Evolutionary conservation across 2,329 filamentous ascomycete genomes (phyloP), one percentile per base, ranked within the genome.

Genomic region (Neofusicoccum parvum): DNA sequence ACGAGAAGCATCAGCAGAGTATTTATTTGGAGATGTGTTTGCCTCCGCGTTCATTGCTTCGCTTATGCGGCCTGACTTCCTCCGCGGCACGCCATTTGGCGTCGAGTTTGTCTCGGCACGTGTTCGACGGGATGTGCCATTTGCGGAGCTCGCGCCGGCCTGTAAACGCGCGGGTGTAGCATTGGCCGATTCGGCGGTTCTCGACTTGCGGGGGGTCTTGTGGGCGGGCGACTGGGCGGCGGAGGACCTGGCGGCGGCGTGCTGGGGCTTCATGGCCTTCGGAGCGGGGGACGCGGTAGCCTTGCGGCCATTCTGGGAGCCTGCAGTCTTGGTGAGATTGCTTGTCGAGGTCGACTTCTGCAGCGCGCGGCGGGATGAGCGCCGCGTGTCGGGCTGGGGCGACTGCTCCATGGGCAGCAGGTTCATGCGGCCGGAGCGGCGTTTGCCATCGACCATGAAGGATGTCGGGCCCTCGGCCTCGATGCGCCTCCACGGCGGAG

Each of bases 401-500:
- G 81, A 78, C 67, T 80, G 70, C 50, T 83, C 82, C 60, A 81
- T 68, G 14, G 84, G 83, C 20, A 85, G 73, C 20, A 75, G 66
- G 71, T 84, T 86, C 62, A 86, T 85, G 70, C 87, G 81, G 56
- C 86, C 85, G 50, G 87, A 89, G 75, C 86, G 87, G 67, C 87
- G 81, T 69, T 83, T 83, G 45, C 87, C 87, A 74, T 87, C 83
- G 67, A 85, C 82, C 51, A 90, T 86, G 75, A 96, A 94, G 0
- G 91, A 90, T 3, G 94, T 95, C 23, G 95, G 95, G 0, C 95
- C 95, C 34, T 96, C 91, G 46, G 91, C 92, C 66, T 86, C 86
- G 68, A 91, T 86, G 73, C 88, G 92, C 81, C 95, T 98, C 95
- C 95, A 99, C 23, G 95, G 95, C 69, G 95, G 95, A 68, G 94